Conservation (phyloP, 176 grass and related monocot genomes). For the Oryza longistaminata region DNA sequence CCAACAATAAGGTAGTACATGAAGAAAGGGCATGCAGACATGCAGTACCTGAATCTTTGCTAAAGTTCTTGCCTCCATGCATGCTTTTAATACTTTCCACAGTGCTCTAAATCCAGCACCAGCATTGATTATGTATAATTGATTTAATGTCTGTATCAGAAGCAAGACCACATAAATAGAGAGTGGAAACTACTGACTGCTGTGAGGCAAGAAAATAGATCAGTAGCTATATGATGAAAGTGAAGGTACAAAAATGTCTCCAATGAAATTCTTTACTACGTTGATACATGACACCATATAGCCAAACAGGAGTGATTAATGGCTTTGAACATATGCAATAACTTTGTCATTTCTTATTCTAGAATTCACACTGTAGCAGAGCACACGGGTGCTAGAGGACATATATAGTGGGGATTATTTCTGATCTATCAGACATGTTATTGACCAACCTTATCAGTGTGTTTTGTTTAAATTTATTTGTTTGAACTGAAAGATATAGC, state of each 20-base stretch:
- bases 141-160: constrained; percentile 72
- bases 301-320: neutral
- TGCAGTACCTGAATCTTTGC: constrained; percentile 81
- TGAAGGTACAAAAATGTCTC: constrained; percentile 6
- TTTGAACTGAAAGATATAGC: constrained; percentile 6
- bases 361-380: neutral
- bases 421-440: neutral
- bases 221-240: neutral
- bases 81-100: constrained; percentile 82
- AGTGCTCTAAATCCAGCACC: constrained; percentile 91
- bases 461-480: neutral
- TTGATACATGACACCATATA: neutral
- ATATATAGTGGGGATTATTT: neutral
- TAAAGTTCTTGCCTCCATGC: constrained; percentile 77
- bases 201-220: constrained; percentile 15
- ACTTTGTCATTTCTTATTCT: neutral
- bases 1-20: constrained; percentile 22
- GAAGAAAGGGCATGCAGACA: constrained; percentile 6
- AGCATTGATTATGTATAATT: constrained; percentile 95
- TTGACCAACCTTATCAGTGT: neutral
- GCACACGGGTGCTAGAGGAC: neutral
- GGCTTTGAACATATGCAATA: neutral
- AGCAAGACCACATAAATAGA: constrained; percentile 37
- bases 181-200: neutral
- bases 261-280: neutral